Percentiles rank a stretch among this genome's conserved stretches.
phyloP scores from a whole-genome alignment of 164 flowering plant species.

The Saururus chinensis region DNA sequence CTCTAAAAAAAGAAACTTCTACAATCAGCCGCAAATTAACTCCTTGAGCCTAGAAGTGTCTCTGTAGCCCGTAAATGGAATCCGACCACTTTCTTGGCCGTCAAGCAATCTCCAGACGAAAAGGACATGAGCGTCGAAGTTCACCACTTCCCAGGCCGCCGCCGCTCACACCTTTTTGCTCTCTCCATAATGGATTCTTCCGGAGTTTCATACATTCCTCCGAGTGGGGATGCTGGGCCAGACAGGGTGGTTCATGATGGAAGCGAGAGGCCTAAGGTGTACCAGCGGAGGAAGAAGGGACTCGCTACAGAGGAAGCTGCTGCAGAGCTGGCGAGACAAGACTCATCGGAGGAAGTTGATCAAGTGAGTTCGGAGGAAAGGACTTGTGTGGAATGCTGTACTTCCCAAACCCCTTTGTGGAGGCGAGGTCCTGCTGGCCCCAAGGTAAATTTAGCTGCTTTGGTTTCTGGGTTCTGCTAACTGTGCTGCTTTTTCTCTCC shows the following conservation, averaged over 20 bases:
- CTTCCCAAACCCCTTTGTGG: not conserved
- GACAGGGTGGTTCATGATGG: not conserved
- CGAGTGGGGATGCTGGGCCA: not conserved
- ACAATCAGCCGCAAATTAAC: too few species aligned
- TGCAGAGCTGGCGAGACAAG: not conserved
- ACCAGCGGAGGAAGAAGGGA: not conserved
- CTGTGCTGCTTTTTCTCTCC: not conserved
- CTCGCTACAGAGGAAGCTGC: not conserved
- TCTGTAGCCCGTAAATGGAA: constrained; percentile 32
- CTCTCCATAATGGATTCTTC: too few species aligned
- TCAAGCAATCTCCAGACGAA: too few species aligned
- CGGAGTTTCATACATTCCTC: not conserved
- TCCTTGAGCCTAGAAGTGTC: constrained; percentile 52
- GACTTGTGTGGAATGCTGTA: not conserved
- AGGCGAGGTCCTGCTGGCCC: not conserved
- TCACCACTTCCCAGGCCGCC: too few species aligned
- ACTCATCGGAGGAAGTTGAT: not conserved
- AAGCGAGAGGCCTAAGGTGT: not conserved
- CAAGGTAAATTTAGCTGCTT: not conserved
- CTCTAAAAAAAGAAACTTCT: too few species aligned
- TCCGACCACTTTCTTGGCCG: too few species aligned
- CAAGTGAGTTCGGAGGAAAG: not conserved
- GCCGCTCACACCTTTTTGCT: too few species aligned
- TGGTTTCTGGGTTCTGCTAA: not conserved
- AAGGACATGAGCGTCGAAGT: too few species aligned